Conservation (phyloP, 2,329 filamentous ascomycete genomes). For the Claviceps fusiformis region DNA sequence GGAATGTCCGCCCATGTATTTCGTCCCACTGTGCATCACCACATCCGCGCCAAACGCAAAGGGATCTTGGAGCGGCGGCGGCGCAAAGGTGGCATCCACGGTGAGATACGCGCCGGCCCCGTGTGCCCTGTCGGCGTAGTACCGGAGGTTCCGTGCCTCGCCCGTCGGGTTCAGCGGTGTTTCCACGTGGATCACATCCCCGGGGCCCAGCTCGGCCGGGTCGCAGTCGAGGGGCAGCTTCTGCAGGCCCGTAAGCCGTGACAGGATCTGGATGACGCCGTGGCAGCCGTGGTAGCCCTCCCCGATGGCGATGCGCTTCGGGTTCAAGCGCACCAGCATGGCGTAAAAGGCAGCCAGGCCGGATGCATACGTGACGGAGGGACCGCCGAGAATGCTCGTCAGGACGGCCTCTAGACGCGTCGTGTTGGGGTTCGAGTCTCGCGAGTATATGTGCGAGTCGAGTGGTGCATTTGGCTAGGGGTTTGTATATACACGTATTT, state of each 20-base stretch:
- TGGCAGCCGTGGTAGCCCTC: slow-evolving; percentile 90
- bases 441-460: slow-evolving; percentile 71
- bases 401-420: slow-evolving; percentile 78
- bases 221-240: slow-evolving; percentile 59
- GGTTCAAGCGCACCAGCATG: slow-evolving; percentile 70
- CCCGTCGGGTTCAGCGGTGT: slow-evolving; percentile 89
- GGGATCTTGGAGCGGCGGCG: slow-evolving; percentile 78
- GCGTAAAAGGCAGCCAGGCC: slow-evolving; percentile 85
- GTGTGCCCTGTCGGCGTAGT: slow-evolving; percentile 61
- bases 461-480: slow-evolving; percentile 27
- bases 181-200: slow-evolving; percentile 83
- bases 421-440: slow-evolving; percentile 63
- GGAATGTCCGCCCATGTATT: slow-evolving; percentile 92
- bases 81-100: slow-evolving; percentile 86
- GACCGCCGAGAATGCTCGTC: slow-evolving; percentile 55
- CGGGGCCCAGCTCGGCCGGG: slow-evolving; percentile 50
- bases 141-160: slow-evolving; percentile 57
- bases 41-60: slow-evolving; percentile 71
- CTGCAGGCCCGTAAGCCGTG: slow-evolving; percentile 61
- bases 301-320: slow-evolving; percentile 67
- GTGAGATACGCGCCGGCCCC: slow-evolving; percentile 59
- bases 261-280: slow-evolving; percentile 61
- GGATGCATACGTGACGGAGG: slow-evolving; percentile 64
- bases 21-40: slow-evolving; percentile 86
- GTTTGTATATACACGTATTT: not conserved